Base-by-base conservation (phyloP, 768 basidiomycete genomes). In the Cyathus striatus region DNA sequence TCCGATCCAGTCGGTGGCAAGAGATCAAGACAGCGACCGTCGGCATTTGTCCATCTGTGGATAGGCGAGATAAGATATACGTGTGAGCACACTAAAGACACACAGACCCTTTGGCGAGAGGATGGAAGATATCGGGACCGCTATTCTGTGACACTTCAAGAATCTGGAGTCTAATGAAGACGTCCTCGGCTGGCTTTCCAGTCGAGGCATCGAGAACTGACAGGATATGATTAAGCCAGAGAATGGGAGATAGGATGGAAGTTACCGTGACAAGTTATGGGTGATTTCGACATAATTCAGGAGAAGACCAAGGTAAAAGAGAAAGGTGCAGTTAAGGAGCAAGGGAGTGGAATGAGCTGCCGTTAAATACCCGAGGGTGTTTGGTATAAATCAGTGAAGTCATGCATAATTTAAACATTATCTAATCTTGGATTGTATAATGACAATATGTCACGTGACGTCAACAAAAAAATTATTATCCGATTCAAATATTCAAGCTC, bases 181-280 rank as follows among this genome's bases (percentile, higher is more conserved):
- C 77, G 6, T 79, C 83, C 42, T 73, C 60, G 1, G 86, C 92
- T 14, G 93, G 92, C 53, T 78, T 88, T 20, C 93, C 93, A 1
- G 76, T 69, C 7, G 89, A 85, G 1, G 88, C 79, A 58, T 96
- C 92, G 49, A 96, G 82, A 14, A 95, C 93, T 94, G 46, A 2
- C 25, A 16, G 25, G 12, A 9, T 33, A 33, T 5, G 24, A 25
- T 18, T 30, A 38, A 40, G 25, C 17, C 23, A 39, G 23, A 33
- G 22, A 23, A 16, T 25, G 12, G 24, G 33, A 26, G 37, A 37
- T 25, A 14, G 17, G 1, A 44, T 20, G 22, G 23, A 41, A 46
- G 72, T 43, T 50, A 90, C 92, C 84, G 47, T 96, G 93, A 60
- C 93, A 95, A 26, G 93, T 96, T 48, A 96, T 88, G 2, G 90